These are phyloP conservation scores for Stephania yunnanensis DNA, from an alignment of 164 flowering plant genomes.

Conservation along the genomic window DNA sequence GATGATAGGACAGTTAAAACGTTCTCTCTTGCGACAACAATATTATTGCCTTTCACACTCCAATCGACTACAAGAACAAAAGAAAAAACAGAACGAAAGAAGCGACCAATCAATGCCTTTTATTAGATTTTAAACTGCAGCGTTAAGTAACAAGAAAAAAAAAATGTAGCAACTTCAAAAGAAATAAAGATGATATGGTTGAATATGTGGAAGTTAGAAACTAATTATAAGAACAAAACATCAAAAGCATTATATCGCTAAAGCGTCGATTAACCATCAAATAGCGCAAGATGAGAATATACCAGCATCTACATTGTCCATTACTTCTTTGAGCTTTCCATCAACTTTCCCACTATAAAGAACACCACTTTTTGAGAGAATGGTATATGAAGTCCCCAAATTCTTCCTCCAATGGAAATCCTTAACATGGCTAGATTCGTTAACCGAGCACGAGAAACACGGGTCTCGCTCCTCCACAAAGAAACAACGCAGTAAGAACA, in stretches of 20 bases:
- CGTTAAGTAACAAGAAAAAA: background rate
- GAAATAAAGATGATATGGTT: background rate
- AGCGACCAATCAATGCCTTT: background rate
- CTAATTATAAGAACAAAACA: background rate
- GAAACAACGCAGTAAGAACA: background rate
- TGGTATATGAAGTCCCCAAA: slow-evolving; percentile 35
- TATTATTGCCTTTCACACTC: slow-evolving; percentile 48
- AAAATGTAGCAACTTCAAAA: background rate
- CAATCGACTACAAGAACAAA: slow-evolving; percentile 52
- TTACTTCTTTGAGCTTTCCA: slow-evolving; percentile 33
- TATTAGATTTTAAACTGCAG: background rate
- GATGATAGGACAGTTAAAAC: slow-evolving; percentile 54
- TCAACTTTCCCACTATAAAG: slow-evolving; percentile 52
- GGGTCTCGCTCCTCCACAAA: slow-evolving; percentile 51
- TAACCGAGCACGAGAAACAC: slow-evolving; percentile 41
- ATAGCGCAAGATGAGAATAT: slow-evolving; percentile 13
- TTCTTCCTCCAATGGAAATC: slow-evolving; percentile 64
- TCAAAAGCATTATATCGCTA: background rate
- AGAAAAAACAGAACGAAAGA: background rate
- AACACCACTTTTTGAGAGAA: slow-evolving; percentile 54
- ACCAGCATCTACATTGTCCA: slow-evolving; percentile 92
- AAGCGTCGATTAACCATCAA: background rate
- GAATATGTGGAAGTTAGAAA: background rate
- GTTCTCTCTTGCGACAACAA: slow-evolving; percentile 64
- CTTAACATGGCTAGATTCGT: slow-evolving; percentile 47